Evolutionary conservation across 805 yeast species (phyloP).

Genomic region (Candida broadrunensis): DNA sequence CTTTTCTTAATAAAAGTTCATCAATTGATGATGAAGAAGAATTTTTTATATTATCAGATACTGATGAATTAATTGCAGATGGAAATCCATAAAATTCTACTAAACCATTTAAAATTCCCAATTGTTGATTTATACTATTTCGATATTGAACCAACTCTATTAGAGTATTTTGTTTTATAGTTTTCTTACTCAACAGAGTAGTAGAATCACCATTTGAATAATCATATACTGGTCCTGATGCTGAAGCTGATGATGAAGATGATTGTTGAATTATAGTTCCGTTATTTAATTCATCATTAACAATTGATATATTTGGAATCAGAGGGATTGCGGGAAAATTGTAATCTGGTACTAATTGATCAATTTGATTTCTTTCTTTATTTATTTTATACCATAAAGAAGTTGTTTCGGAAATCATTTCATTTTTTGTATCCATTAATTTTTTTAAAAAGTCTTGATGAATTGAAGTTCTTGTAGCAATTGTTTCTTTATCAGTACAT

Average conservation of each 20-base stretch:
- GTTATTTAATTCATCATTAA: slow-evolving; percentile 6
- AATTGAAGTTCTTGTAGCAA: slow-evolving; percentile 71
- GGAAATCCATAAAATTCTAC: slow-evolving; percentile 74
- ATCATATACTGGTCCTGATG: not conserved
- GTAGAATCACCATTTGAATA: slow-evolving; percentile 2
- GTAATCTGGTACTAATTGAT: slow-evolving; percentile 56
- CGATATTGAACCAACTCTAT: slow-evolving; percentile 59
- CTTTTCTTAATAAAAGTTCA: slow-evolving; percentile 48
- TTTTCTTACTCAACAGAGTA: slow-evolving; percentile 27
- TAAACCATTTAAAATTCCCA: slow-evolving; percentile 69
- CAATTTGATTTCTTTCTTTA: slow-evolving; percentile 81
- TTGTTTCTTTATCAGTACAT: slow-evolving; percentile 78
- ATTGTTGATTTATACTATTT: slow-evolving; percentile 62
- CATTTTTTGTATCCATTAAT: slow-evolving; percentile 61
- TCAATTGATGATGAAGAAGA: slow-evolving; percentile 9
- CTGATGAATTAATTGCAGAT: slow-evolving; percentile 56
- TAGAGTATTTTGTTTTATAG: slow-evolving; percentile 32
- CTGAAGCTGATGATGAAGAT: not conserved
- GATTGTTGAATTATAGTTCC: slow-evolving; percentile 1
- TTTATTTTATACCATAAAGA: slow-evolving; percentile 89
- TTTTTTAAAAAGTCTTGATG: slow-evolving; percentile 81
- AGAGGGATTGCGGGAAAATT: slow-evolving; percentile 42
- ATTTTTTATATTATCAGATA: slow-evolving; percentile 14
- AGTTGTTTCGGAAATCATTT: slow-evolving; percentile 70
- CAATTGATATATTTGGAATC: slow-evolving; percentile 18